phyloP scores from a whole-genome alignment of 331 rosid species.

The Phaseolus coccineus region DNA sequence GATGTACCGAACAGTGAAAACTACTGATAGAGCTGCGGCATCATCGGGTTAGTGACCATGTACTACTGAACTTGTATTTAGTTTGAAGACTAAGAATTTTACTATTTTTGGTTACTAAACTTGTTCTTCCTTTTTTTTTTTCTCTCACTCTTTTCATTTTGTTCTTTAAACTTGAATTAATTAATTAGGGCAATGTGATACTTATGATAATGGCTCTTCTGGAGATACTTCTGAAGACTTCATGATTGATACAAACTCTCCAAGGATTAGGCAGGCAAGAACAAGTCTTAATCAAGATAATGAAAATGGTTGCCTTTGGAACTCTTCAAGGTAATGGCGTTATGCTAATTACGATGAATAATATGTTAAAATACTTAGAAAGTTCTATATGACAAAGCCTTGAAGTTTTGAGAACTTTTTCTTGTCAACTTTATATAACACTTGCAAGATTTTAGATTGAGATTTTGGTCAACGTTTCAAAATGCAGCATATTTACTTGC shows the following conservation, averaged over 20 bases:
- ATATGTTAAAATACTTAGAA: not conserved
- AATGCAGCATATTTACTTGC: too few relatives aligned
- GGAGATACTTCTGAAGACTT: slow-evolving; percentile 93
- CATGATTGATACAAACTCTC: slow-evolving; percentile 77
- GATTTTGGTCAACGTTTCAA: too few relatives aligned
- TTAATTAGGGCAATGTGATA: slow-evolving; percentile 75
- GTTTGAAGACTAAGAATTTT: not conserved
- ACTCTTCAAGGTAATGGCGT: slow-evolving; percentile 79
- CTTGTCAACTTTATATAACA: too few relatives aligned
- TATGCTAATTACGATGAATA: not conserved
- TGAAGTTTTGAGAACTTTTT: not conserved
- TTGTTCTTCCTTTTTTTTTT: not conserved
- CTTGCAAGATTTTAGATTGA: too few relatives aligned
- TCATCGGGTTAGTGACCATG: slow-evolving; percentile 66
- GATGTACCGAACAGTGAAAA: slow-evolving; percentile 99
- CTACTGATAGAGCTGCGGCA: slow-evolving; percentile 93
- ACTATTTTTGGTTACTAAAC: not conserved
- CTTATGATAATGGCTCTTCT: slow-evolving; percentile 89
- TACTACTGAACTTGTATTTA: too few relatives aligned
- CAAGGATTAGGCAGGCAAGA: slow-evolving; percentile 72
- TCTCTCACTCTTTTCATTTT: not conserved
- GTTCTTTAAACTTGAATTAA: slow-evolving; percentile 30
- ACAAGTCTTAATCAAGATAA: slow-evolving; percentile 64
- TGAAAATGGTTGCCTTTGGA: slow-evolving; percentile 78
- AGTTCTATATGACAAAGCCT: not conserved